Evolutionary conservation across 129 eudicot species (phyloP), one percentile per base, ranked within the genome.

Genomic region (Escallonia rubra): DNA sequence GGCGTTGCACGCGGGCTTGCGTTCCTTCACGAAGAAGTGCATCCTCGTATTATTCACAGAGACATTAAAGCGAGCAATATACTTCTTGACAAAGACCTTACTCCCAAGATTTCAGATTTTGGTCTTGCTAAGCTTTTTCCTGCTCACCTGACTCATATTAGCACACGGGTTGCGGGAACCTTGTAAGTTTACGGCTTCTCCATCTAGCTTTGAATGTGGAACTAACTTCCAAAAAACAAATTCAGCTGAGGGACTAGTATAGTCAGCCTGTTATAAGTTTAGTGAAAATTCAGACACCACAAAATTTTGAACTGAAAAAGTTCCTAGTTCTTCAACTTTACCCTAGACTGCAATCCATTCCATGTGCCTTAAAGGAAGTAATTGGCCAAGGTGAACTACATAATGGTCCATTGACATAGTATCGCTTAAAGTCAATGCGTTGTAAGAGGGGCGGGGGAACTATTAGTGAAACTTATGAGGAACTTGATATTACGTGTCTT

Each of bases 81-180:
- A 73, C 95, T 91, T 69, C 97, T 91, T 10, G 97, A 91, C 74
- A 80, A 80, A 81, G 90, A 83, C 66, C 85, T 91, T 69, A 83
- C 85, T 4, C 85, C 97, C 41, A 91, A 85, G 78, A 88, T 91
- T 69, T 79, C 97, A 5, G 97, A 91, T 82, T 91, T 91, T 77
- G 97, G 97, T 68, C 83, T 91, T 48, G 96, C 97, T 40, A 91
- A 88, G 85, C 94, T 91, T 70, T 74, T 91, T 39, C 97, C 97
- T 3, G 47, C 83, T 59, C 80, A 87, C 56, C 41, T 83, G 72
- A 85, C 96, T 14, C 96, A 91, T 79, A 69, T 91, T 68, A 91
- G 91, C 87, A 91, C 97, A 0, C 95, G 84, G 43, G 86, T 91
- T 67, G 97, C 97, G 0, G 97, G 97, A 71, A 91, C 97, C 5